phyloP scores from a whole-genome alignment of 108 stramenopile species.

The Cyclotella baltica region DNA sequence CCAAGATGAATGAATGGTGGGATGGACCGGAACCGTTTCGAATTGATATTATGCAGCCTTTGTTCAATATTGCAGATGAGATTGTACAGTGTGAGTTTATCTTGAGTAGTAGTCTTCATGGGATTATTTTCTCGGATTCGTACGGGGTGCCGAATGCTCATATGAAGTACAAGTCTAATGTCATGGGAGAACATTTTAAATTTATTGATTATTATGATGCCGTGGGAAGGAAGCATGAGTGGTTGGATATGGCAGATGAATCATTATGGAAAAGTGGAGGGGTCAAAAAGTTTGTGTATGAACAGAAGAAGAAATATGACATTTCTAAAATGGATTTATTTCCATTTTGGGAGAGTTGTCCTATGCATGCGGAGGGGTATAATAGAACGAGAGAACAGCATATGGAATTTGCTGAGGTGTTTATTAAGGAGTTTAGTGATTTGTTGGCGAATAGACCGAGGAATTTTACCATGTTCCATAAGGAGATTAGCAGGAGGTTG shows the following conservation, averaged over 20 bases:
- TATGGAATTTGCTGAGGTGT: constrained; percentile 3
- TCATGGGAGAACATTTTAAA: constrained; percentile 4
- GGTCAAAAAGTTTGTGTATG: not conserved
- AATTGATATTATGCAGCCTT: constrained; percentile 13
- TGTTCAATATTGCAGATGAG: constrained; percentile 13
- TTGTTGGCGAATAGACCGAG: not conserved
- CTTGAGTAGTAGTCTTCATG: constrained; percentile 6
- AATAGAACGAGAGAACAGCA: constrained; percentile 1
- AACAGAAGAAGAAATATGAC: constrained; percentile 9
- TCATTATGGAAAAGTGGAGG: not conserved
- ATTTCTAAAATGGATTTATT: not conserved
- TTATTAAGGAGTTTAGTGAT: constrained; percentile 10
- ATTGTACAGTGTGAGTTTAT: constrained; percentile 15
- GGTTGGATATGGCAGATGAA: constrained; percentile 13
- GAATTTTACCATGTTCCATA: constrained; percentile 11
- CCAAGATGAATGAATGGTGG: constrained; percentile 5
- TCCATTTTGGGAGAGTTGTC: constrained; percentile 16
- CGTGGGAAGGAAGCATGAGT: not conserved
- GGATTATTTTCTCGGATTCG: constrained; percentile 11
- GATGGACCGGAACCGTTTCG: not conserved
- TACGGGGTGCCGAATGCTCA: constrained; percentile 14
- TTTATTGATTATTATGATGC: constrained; percentile 11
- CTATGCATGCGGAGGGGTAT: constrained; percentile 7
- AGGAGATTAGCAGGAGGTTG: constrained; percentile 7
- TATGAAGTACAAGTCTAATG: constrained; percentile 2